phyloP scores from a whole-genome alignment of 805 yeast species.

The Spathaspora sp. region DNA sequence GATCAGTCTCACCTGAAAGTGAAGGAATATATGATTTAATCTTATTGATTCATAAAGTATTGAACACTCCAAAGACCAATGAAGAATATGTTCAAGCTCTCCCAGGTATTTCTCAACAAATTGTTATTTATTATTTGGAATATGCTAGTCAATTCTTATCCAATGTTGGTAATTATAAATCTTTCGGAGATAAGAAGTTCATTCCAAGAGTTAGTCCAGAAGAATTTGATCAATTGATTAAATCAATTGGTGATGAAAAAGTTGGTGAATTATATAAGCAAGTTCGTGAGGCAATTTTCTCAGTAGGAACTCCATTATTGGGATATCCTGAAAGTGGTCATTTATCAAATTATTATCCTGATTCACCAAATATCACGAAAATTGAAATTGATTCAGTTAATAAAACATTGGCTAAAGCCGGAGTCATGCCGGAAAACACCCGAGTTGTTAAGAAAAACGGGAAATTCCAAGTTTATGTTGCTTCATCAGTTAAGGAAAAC shows the following conservation, averaged over 20 bases:
- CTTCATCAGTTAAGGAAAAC: slow-evolving; percentile 55
- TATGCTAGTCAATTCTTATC: slow-evolving; percentile 73
- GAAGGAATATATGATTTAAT: slow-evolving; percentile 73
- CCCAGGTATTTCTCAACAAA: slow-evolving; percentile 20
- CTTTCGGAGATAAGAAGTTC: slow-evolving; percentile 87
- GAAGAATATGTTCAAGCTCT: slow-evolving; percentile 38
- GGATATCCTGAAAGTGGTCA: slow-evolving; percentile 83
- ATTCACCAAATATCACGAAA: slow-evolving; percentile 41
- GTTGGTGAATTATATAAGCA: slow-evolving; percentile 33
- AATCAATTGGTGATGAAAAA: slow-evolving; percentile 32
- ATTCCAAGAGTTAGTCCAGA: slow-evolving; percentile 57
- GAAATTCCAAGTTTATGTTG: slow-evolving; percentile 60
- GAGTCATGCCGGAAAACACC: slow-evolving; percentile 76
- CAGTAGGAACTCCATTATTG: slow-evolving; percentile 47
- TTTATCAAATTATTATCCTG: slow-evolving; percentile 67
- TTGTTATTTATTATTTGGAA: slow-evolving; percentile 52
- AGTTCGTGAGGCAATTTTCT: slow-evolving; percentile 50
- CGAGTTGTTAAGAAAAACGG: slow-evolving; percentile 56
- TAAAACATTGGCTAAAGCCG: slow-evolving; percentile 56
- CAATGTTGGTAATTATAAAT: slow-evolving; percentile 76
- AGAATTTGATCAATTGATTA: slow-evolving; percentile 47
- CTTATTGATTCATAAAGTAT: slow-evolving; percentile 50
- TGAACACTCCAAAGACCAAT: slow-evolving; percentile 40
- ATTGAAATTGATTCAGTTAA: slow-evolving; percentile 66
- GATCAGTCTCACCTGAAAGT: slow-evolving; percentile 81